A percentile compares a stretch with the other conserved stretches of the same genome.
These are phyloP conservation scores for Colletotrichum shisoi DNA, from an alignment of 2,329 filamentous ascomycete species.

Conservation along the genomic window DNA sequence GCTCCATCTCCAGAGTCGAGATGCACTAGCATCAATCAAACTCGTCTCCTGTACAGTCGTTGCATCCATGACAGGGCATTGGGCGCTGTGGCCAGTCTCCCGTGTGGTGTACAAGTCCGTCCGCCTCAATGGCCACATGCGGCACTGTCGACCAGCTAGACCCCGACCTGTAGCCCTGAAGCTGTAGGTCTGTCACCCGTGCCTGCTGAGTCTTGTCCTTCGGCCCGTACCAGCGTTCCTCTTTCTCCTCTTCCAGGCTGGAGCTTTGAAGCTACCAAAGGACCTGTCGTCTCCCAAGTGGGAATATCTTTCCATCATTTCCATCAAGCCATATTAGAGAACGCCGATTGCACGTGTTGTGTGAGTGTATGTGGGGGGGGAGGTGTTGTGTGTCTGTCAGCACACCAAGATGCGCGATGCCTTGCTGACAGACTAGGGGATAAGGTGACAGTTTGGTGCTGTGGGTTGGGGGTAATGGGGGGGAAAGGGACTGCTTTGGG, in stretches of 20 bases:
- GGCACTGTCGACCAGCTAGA: slow-evolving; percentile 28
- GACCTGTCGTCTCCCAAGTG: slow-evolving; percentile 51
- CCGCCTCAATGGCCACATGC: slow-evolving; percentile 31
- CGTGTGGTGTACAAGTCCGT: slow-evolving; percentile 13
- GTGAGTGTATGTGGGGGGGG: slow-evolving; percentile 33
- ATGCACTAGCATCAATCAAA: slow-evolving; percentile 38
- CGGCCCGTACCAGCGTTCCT: slow-evolving; percentile 29
- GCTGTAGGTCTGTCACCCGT: slow-evolving; percentile 23
- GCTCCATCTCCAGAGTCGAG: slow-evolving; percentile 28
- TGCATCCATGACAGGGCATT: slow-evolving; percentile 3
- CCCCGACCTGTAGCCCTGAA: slow-evolving; percentile 24
- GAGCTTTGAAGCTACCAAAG: slow-evolving; percentile 72
- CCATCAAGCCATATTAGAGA: slow-evolving; percentile 52
- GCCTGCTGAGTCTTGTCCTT: slow-evolving; percentile 29
- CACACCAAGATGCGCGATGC: slow-evolving; percentile 25
- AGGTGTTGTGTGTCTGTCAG: slow-evolving; percentile 38
- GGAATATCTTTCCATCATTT: slow-evolving; percentile 44
- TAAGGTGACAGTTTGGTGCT: slow-evolving; percentile 27
- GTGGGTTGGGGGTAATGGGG: slow-evolving; percentile 17
- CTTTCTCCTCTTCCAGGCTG: slow-evolving; percentile 56
- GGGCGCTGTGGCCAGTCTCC: slow-evolving; percentile 14
- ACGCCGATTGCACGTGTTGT: slow-evolving; percentile 40
- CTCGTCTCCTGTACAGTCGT: slow-evolving; percentile 25
- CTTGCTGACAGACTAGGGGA: slow-evolving; percentile 29
- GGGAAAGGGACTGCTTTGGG: slow-evolving; percentile 19